Conservation (phyloP, 768 basidiomycete genomes). For the Fomitopsis pulvina region DNA sequence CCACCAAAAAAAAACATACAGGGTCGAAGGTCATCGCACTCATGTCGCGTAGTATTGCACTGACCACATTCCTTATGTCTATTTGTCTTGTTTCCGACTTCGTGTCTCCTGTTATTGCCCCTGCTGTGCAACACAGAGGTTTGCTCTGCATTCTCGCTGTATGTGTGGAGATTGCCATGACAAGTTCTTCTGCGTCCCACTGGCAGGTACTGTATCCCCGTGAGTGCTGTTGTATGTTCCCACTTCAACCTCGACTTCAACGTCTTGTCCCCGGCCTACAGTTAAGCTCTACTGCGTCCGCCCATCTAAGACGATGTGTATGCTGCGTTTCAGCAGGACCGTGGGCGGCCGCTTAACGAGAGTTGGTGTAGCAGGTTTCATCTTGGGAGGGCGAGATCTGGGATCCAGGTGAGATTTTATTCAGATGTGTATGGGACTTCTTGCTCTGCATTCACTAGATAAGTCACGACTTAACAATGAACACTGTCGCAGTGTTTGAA, state of each 20-base stretch:
- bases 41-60: neutral
- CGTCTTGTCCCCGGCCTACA: neutral
- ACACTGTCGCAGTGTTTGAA: conserved; percentile 49
- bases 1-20: no score
- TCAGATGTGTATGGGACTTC: neutral
- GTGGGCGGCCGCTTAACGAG: conserved; percentile 54
- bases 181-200: neutral
- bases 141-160: neutral
- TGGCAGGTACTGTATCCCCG: neutral
- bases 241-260: neutral
- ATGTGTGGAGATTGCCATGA: neutral
- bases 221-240: neutral
- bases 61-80: neutral
- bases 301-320: conserved; percentile 69
- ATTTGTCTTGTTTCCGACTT: neutral
- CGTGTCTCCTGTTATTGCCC: neutral
- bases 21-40: neutral
- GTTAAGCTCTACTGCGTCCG: conserved; percentile 7
- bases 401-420: neutral
- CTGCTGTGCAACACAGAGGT: neutral
- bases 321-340: conserved; percentile 37
- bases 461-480: conserved; percentile 42
- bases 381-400: conserved; percentile 45
- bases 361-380: conserved; percentile 27
- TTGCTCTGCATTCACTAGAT: neutral